Evolutionary conservation across 2,329 filamentous ascomycete species (phyloP).

Genomic region (Sphaerulina populicola): DNA sequence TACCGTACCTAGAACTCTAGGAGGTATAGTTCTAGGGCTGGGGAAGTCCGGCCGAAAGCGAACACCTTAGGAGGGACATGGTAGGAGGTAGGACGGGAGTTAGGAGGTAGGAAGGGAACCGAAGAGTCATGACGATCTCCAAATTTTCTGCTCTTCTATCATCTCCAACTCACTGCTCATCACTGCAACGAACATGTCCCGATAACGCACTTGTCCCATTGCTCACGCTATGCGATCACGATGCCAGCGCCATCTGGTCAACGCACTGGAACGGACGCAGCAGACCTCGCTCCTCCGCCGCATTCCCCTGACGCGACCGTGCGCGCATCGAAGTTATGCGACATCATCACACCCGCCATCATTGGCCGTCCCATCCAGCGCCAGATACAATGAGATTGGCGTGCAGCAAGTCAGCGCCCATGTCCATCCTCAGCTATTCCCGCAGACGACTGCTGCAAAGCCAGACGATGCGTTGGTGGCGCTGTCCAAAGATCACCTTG

Average conservation of each 20-base stretch:
- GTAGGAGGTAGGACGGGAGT: too few species aligned
- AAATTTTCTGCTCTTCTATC: not conserved
- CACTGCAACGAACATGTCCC: not conserved
- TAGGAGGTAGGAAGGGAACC: too few species aligned
- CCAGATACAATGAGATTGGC: conserved; percentile 84
- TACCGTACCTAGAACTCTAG: too few species aligned
- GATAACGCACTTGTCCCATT: not conserved
- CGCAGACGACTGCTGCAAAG: conserved; percentile 46
- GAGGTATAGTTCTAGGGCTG: not conserved
- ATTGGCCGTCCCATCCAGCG: conserved; percentile 37
- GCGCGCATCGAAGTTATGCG: conserved; percentile 23
- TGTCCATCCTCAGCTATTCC: conserved; percentile 76
- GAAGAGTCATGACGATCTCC: not conserved
- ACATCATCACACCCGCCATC: conserved; percentile 8
- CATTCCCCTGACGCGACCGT: conserved; percentile 24
- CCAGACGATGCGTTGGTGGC: conserved; percentile 70
- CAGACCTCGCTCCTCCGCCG: conserved; percentile 32
- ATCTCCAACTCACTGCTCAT: not conserved
- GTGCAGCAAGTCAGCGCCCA: conserved; percentile 86
- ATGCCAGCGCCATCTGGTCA: conserved; percentile 27
- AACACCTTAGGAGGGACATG: too few species aligned
- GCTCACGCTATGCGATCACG: conserved; percentile 28
- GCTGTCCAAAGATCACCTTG: conserved; percentile 73
- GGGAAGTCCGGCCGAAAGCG: not conserved
- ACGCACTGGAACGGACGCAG: conserved; percentile 31